Evolutionary conservation across 1,284 basidiomycete genomes (phyloP), one percentile per base, ranked within the genome.

Genomic region (Afroboletus lepidellus): DNA sequence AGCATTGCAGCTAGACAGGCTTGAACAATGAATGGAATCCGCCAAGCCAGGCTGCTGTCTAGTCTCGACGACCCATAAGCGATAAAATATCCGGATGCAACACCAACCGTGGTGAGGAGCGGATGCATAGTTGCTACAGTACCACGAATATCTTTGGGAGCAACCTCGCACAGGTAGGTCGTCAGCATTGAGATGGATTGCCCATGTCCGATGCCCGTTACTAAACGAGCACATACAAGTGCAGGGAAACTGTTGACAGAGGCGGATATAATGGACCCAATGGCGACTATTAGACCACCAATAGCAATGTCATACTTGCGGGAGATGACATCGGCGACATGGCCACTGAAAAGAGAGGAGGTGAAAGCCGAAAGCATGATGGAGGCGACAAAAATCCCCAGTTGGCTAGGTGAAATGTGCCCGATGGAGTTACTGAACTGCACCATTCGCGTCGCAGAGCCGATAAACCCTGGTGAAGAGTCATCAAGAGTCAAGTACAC

Each of bases 11-110:
- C 74, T 16, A 72, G 59, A 33, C 66, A 57, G 4, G 74, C 68
- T 58, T 80, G 76, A 23, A 78, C 50, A 20, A 72, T 71, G 52
- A 79, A 75, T 0, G 79, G 77, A 13, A 74, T 61, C 3, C 79
- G 70, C 78, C 78, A 83, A 8, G 77, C 72, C 18, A 82, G 57
- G 32, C 70, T 72, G 27, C 59, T 67, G 1, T 57, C 48, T 21
- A 75, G 54, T 39, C 66, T 69, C 24, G 76, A 73, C 6, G 73
- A 72, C 2, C 72, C 76, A 39, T 78, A 82, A 51, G 75, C 76
- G 23, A 77, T 71, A 56, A 82, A 81, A 57, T 77, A 82, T 1
- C 77, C 80, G 47, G 65, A 50, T 21, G 74, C 71, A 34, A 78
- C 70, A 12, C 78, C 79, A 33, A 76, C 57, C 1, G 75, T 75